Evolutionary conservation across 371 early-diverging fungal genomes (phyloP).

Genomic region (Lichtheimia ornata): DNA sequence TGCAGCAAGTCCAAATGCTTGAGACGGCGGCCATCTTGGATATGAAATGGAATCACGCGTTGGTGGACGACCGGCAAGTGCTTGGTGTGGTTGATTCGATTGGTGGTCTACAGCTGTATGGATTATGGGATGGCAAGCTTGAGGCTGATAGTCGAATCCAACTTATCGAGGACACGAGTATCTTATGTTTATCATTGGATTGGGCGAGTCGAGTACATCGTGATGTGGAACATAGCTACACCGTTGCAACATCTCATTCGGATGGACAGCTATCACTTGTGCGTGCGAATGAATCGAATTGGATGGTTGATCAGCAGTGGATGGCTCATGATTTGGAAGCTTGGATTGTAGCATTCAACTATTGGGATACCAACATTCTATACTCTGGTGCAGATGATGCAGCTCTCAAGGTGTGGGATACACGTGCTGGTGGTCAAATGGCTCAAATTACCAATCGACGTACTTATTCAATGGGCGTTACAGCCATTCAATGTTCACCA

Average conservation of each 20-base stretch:
- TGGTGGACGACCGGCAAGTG: conserved; percentile 40
- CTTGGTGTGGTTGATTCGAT: conserved; percentile 67
- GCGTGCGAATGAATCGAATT: conserved; percentile 35
- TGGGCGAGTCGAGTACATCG: conserved; percentile 76
- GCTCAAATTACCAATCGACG: conserved; percentile 29
- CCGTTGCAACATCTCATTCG: conserved; percentile 66
- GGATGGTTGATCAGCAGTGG: conserved; percentile 53
- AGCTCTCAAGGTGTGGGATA: conserved; percentile 85
- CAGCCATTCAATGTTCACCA: conserved; percentile 83
- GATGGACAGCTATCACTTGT: conserved; percentile 66
- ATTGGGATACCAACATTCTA: conserved; percentile 66
- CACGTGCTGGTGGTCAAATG: conserved; percentile 46
- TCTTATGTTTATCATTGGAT: conserved; percentile 86
- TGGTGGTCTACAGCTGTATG: conserved; percentile 58
- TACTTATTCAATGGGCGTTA: conserved; percentile 78
- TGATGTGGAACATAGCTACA: conserved; percentile 9
- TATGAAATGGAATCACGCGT: conserved; percentile 78
- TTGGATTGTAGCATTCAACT: conserved; percentile 89
- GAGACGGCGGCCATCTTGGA: conserved; percentile 81
- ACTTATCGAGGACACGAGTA: conserved; percentile 44
- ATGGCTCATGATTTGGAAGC: conserved; percentile 89
- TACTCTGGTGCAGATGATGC: conserved; percentile 85
- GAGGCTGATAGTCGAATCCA: conserved; percentile 33
- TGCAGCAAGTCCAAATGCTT: conserved; percentile 43
- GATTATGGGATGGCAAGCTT: conserved; percentile 36